Evolutionary conservation across 2,329 filamentous ascomycete genomes (phyloP).

Genomic region (Elsinoe perseae): DNA sequence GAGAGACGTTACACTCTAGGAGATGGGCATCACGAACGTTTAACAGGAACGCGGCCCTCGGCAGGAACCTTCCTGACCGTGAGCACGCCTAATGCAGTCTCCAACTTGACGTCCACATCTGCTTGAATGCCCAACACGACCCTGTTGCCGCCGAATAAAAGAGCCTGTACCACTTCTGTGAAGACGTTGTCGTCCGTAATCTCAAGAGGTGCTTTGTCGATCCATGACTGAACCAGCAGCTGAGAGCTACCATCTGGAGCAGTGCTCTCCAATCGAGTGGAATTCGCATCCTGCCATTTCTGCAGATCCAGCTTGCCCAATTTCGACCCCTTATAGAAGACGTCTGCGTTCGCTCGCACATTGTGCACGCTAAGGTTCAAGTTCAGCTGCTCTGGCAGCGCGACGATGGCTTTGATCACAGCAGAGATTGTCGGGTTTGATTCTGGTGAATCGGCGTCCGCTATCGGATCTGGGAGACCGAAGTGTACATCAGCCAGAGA

Average conservation of each 20-base stretch:
- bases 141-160: constrained; percentile 65
- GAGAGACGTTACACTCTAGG: constrained; percentile 16
- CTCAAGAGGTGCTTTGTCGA: constrained; percentile 71
- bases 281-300: constrained; percentile 79
- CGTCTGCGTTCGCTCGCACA: constrained; percentile 69
- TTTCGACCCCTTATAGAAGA: constrained; percentile 69
- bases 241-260: constrained; percentile 49
- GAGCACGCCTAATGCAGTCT: constrained; percentile 73
- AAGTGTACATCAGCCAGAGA: constrained; percentile 81
- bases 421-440: constrained; percentile 74
- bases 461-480: constrained; percentile 69
- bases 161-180: constrained; percentile 67
- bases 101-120: constrained; percentile 71
- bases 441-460: constrained; percentile 64
- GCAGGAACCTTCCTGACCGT: constrained; percentile 74
- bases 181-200: constrained; percentile 77
- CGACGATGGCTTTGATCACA: constrained; percentile 69
- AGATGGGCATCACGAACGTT: constrained; percentile 62
- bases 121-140: constrained; percentile 70
- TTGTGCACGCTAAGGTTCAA: constrained; percentile 70
- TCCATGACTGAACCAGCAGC: constrained; percentile 65
- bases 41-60: constrained; percentile 78
- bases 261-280: constrained; percentile 56
- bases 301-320: constrained; percentile 72
- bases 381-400: constrained; percentile 77